phyloP scores from a whole-genome alignment of 2,329 filamentous ascomycete genomes.

The Penicillium hordei region DNA sequence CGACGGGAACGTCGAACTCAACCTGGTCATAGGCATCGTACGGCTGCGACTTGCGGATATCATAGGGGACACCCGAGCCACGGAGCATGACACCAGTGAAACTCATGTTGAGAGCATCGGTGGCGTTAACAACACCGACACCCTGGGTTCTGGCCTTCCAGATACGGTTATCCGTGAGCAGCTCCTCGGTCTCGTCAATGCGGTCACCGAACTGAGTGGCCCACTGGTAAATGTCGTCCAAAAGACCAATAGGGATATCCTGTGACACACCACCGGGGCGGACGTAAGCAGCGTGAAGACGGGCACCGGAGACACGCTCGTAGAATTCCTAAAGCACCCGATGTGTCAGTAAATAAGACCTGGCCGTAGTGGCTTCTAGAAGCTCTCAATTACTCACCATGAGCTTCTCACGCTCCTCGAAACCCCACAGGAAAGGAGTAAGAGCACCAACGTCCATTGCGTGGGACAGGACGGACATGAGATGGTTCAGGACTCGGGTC shows the following conservation, averaged over 20 bases:
- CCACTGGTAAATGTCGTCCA: conserved; percentile 99
- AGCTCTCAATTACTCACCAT: conserved; percentile 66
- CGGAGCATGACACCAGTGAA: conserved; percentile 98
- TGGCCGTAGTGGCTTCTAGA: neutral
- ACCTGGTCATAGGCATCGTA: conserved; percentile 98
- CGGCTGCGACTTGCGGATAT: conserved; percentile 92
- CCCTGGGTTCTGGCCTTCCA: conserved; percentile 94
- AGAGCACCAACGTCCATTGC: conserved; percentile 98
- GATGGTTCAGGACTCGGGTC: conserved; percentile 89
- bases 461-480: conserved; percentile 96
- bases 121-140: conserved; percentile 84
- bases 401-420: conserved; percentile 98
- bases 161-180: conserved; percentile 98
- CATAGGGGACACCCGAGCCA: conserved; percentile 93
- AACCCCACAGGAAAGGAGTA: conserved; percentile 98
- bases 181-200: conserved; percentile 97
- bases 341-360: conserved; percentile 16
- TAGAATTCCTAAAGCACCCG: conserved; percentile 80
- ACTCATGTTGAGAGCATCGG: conserved; percentile 93
- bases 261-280: conserved; percentile 95
- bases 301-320: conserved; percentile 96
- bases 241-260: conserved; percentile 86
- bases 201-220: conserved; percentile 98
- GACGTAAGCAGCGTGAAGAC: conserved; percentile 95
- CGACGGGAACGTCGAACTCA: conserved; percentile 96